A percentile compares a stretch with the other conserved stretches of the same genome.
Evolutionary conservation across 371 early-diverging fungal species (phyloP).

Genomic region (Mortierella sp.): DNA sequence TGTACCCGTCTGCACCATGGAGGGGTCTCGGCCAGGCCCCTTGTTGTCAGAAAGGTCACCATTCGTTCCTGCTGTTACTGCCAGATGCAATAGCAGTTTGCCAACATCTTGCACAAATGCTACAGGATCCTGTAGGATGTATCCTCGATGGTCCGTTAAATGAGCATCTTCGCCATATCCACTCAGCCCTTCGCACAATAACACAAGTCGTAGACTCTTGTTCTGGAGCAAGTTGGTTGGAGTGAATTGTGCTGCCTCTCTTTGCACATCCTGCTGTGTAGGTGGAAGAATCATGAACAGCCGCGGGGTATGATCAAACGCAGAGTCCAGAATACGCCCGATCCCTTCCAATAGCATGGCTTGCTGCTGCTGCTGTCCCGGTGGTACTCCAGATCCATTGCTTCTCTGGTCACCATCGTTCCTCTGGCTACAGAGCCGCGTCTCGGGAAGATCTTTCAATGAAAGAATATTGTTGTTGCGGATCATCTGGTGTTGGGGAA

Average conservation of each 20-base stretch:
- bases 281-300: slow-evolving; percentile 46
- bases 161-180: slow-evolving; percentile 49
- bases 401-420: neutral
- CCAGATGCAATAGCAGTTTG: slow-evolving; percentile 37
- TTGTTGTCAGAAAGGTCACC: slow-evolving; percentile 25
- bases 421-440: slow-evolving; percentile 27
- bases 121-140: slow-evolving; percentile 17
- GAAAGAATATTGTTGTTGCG: slow-evolving; percentile 42
- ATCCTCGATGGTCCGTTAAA: slow-evolving; percentile 45
- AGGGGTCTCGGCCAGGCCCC: slow-evolving; percentile 15
- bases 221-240: slow-evolving; percentile 34
- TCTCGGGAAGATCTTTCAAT: slow-evolving; percentile 28
- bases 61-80: slow-evolving; percentile 25
- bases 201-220: slow-evolving; percentile 31
- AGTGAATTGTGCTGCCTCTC: slow-evolving; percentile 20
- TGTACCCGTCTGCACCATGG: slow-evolving; percentile 31
- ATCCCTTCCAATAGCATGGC: slow-evolving; percentile 33
- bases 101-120: slow-evolving; percentile 38
- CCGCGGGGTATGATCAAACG: slow-evolving; percentile 37
- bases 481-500: slow-evolving; percentile 23
- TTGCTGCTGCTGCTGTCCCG: slow-evolving; percentile 8
- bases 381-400: slow-evolving; percentile 5
- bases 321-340: slow-evolving; percentile 36
- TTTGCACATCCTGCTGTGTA: slow-evolving; percentile 24
- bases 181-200: slow-evolving; percentile 42